These are phyloP conservation scores for Rhizopogon sp. DNA, from an alignment of 768 basidiomycete species.

Conservation along the genomic window DNA sequence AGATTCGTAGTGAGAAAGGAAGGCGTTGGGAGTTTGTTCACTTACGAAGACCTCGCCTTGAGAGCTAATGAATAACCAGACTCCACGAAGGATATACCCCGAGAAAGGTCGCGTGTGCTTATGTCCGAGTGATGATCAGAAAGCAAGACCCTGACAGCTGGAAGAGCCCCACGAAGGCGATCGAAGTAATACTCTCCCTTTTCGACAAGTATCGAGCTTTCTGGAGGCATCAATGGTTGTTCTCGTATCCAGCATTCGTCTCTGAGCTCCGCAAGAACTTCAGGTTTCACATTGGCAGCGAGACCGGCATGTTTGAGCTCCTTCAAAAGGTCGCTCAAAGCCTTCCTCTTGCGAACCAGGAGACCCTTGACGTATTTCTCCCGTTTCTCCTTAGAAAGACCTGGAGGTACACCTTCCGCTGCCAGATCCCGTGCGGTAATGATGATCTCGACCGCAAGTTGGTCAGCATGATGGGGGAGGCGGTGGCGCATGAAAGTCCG, in stretches of 20 bases:
- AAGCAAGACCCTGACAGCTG: slow-evolving; percentile 57
- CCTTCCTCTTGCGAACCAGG: slow-evolving; percentile 79
- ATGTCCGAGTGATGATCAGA: slow-evolving; percentile 76
- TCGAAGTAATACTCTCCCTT: slow-evolving; percentile 61
- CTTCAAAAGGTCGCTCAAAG: slow-evolving; percentile 87
- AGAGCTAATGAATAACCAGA: slow-evolving; percentile 69
- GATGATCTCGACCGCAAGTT: slow-evolving; percentile 60
- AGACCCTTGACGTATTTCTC: slow-evolving; percentile 69
- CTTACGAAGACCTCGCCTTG: slow-evolving; percentile 59
- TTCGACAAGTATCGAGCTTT: slow-evolving; percentile 20
- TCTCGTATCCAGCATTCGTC: slow-evolving; percentile 62
- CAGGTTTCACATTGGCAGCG: slow-evolving; percentile 64
- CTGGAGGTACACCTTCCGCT: slow-evolving; percentile 34
- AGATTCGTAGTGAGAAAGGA: slow-evolving; percentile 11
- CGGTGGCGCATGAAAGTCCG: slow-evolving; percentile 35
- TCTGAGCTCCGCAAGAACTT: slow-evolving; percentile 50
- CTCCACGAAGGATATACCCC: slow-evolving; percentile 74
- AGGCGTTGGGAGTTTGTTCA: slow-evolving; percentile 6
- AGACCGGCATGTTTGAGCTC: slow-evolving; percentile 81
- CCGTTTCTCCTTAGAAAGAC: slow-evolving; percentile 42
- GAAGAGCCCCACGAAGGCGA: slow-evolving; percentile 59
- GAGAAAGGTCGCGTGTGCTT: slow-evolving; percentile 80
- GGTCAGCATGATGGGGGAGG: slow-evolving; percentile 43
- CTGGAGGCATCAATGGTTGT: slow-evolving; percentile 40
- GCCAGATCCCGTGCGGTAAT: slow-evolving; percentile 54